Conservation (phyloP, 2,329 filamentous ascomycete species). For the Emergomyces africanus region DNA sequence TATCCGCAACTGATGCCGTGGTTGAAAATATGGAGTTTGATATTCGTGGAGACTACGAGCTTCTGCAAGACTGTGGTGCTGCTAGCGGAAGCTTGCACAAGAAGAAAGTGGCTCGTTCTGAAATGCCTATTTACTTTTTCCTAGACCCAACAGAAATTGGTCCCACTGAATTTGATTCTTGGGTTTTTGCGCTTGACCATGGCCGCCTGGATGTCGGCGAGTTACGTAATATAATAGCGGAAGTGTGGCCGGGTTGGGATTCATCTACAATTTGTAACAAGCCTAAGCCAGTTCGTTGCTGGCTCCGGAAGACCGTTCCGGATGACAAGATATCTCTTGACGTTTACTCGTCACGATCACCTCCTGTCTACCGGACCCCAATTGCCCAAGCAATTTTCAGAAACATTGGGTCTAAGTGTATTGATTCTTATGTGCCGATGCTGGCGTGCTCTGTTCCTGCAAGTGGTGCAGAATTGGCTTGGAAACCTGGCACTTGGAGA, state of each 20-base stretch:
- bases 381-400: conserved; percentile 8
- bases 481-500: conserved; percentile 15
- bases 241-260: conserved; percentile 35
- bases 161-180: conserved; percentile 36
- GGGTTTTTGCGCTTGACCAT: conserved; percentile 44
- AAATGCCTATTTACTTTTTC: conserved; percentile 40
- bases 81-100: conserved; percentile 44
- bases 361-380: conserved; percentile 14
- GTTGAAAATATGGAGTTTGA: conserved; percentile 21
- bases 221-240: conserved; percentile 33
- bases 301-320: conserved; percentile 19
- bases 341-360: conserved; percentile 9
- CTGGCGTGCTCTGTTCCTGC: conserved; percentile 17
- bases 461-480: conserved; percentile 9
- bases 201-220: conserved; percentile 35
- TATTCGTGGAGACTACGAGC: conserved; percentile 39
- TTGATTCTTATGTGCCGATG: conserved; percentile 21
- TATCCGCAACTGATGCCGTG: conserved; percentile 24
- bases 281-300: conserved; percentile 16
- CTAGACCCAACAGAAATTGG: conserved; percentile 42
- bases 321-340: conserved; percentile 14
- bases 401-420: conserved; percentile 15
- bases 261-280: conserved; percentile 18
- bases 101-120: conserved; percentile 14
- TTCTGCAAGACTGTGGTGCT: conserved; percentile 45